A percentile compares a stretch with the other conserved stretches of the same genome.
These are phyloP conservation scores for Cutaneotrichosporon cyanovorans DNA, from an alignment of 1,284 basidiomycete species.

Conservation along the genomic window DNA sequence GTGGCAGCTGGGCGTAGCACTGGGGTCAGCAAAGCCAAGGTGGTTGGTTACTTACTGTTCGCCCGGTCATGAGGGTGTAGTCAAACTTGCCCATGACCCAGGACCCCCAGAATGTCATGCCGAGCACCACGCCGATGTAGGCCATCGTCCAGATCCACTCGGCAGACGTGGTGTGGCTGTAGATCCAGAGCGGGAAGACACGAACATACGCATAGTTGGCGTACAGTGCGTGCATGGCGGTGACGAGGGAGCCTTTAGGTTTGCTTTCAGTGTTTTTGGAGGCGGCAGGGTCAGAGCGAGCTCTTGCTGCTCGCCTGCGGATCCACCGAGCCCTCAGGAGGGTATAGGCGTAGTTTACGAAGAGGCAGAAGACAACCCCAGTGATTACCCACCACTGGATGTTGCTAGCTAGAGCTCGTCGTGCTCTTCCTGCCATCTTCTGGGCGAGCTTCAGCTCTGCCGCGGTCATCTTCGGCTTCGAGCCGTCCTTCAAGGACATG, in stretches of 20 bases:
- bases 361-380: not conserved
- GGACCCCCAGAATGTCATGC: conserved; percentile 2
- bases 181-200: conserved; percentile 2
- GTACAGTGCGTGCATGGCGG: not conserved
- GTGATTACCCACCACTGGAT: conserved; percentile 11
- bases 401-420: not conserved
- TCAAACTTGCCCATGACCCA: not conserved
- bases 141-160: conserved; percentile 2
- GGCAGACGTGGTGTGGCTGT: not conserved
- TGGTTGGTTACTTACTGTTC: not conserved
- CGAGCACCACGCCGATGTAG: conserved; percentile 3
- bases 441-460: too few relatives aligned
- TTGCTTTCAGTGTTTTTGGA: not conserved
- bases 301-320: not conserved
- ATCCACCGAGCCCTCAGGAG: not conserved
- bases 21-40: not conserved
- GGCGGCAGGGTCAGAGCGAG: not conserved
- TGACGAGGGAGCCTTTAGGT: not conserved
- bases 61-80: not conserved
- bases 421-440: too few relatives aligned
- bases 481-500: too few relatives aligned
- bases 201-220: conserved; percentile 3
- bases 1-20: conserved; percentile 49
- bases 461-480: too few relatives aligned
- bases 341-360: not conserved